phyloP scores from a whole-genome alignment of 2,329 filamentous ascomycete genomes.

The Fusarium sp. region DNA sequence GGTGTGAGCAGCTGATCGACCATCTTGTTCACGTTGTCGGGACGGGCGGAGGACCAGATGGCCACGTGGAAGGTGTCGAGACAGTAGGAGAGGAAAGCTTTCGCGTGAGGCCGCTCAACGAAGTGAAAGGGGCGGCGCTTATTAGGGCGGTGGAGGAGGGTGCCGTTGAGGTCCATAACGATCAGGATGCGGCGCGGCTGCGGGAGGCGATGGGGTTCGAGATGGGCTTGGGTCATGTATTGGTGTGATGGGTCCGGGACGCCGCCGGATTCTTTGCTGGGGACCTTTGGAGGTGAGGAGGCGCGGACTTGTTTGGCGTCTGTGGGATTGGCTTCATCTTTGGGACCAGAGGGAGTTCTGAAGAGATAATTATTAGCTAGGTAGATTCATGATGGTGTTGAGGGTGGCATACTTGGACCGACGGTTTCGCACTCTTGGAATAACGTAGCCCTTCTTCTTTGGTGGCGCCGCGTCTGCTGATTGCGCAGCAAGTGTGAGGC shows the following conservation, averaged over 20 bases:
- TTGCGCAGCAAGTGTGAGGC: slow-evolving; percentile 31
- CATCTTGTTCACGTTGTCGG: slow-evolving; percentile 78
- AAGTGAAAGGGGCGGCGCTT: slow-evolving; percentile 63
- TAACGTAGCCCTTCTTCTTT: background rate
- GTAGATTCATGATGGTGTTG: slow-evolving; percentile 3
- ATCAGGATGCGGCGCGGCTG: slow-evolving; percentile 77
- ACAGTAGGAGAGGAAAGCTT: slow-evolving; percentile 78
- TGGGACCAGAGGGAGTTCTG: slow-evolving; percentile 21
- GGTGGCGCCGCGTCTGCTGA: background rate
- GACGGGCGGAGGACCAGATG: slow-evolving; percentile 90
- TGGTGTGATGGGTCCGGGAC: slow-evolving; percentile 69
- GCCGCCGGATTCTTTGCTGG: slow-evolving; percentile 62
- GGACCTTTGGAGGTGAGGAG: slow-evolving; percentile 28
- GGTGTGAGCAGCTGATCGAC: slow-evolving; percentile 72
- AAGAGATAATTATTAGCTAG: background rate
- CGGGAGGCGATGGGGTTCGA: slow-evolving; percentile 55
- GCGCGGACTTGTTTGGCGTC: slow-evolving; percentile 7
- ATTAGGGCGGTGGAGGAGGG: slow-evolving; percentile 79
- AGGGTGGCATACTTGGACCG: background rate
- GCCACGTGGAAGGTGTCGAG: slow-evolving; percentile 82
- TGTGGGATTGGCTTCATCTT: background rate
- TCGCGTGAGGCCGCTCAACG: slow-evolving; percentile 74
- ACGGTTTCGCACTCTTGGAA: background rate
- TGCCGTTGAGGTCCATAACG: slow-evolving; percentile 94
- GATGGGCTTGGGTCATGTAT: slow-evolving; percentile 71